phyloP scores from a whole-genome alignment of 257 asterid genomes.

The Anisodus tanguticus region DNA sequence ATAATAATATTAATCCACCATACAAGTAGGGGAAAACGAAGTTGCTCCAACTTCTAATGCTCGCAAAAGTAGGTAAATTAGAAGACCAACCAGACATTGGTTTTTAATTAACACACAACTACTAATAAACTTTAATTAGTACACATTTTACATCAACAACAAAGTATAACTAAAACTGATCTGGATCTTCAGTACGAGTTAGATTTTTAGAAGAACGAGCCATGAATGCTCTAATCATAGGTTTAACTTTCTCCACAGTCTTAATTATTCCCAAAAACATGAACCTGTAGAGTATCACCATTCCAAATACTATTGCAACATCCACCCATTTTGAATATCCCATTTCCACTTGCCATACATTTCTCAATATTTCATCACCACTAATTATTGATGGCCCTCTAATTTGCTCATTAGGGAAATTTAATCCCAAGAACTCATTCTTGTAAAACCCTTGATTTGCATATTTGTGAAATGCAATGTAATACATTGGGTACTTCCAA shows the following conservation, averaged over 20 bases:
- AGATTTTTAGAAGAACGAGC: not conserved
- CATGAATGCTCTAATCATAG: slow-evolving; percentile 34
- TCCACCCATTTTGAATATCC: slow-evolving; percentile 67
- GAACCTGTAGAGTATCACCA: slow-evolving; percentile 51
- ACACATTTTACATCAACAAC: too few relatives aligned
- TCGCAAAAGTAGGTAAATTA: too few relatives aligned
- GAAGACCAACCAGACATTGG: too few relatives aligned
- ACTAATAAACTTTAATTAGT: too few relatives aligned
- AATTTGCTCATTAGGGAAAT: slow-evolving; percentile 41
- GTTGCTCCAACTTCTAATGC: too few relatives aligned
- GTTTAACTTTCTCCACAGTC: slow-evolving; percentile 43
- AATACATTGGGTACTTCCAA: slow-evolving; percentile 61
- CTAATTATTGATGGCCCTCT: slow-evolving; percentile 41
- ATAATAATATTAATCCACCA: too few relatives aligned
- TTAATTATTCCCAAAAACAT: slow-evolving; percentile 48
- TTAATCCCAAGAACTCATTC: slow-evolving; percentile 57
- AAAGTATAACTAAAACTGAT: not conserved
- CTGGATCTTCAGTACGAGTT: not conserved
- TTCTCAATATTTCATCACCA: slow-evolving; percentile 54
- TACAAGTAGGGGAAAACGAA: too few relatives aligned
- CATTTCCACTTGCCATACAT: slow-evolving; percentile 58
- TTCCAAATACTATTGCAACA: slow-evolving; percentile 50
- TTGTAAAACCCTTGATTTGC: slow-evolving; percentile 61
- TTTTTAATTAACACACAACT: too few relatives aligned
- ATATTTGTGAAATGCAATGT: slow-evolving; percentile 58